Base-by-base conservation (phyloP, 805 yeast species). In the Suhomyces emberorum region DNA sequence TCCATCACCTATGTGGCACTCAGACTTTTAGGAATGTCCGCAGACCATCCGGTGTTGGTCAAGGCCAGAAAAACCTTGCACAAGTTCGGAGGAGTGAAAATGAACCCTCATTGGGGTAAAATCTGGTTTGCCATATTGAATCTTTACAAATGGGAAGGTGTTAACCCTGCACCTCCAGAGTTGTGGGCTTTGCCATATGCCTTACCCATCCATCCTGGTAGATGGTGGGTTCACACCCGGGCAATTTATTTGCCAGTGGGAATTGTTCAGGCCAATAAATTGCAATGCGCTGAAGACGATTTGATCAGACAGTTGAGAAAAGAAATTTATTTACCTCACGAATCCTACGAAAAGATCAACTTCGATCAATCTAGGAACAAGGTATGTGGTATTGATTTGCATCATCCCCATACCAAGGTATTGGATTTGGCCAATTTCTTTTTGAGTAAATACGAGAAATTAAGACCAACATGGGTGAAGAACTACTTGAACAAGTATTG, bases 211-310 rank as follows among this genome's bases (percentile, higher is more conserved):
- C 98, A 93, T 54, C 98, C 99, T 1, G 95, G 89, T 23, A 76
- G 86, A 54, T 93, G 98, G 98, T 93, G 99, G 99, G 96, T 91
- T 15, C 99, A 93, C 54, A 89, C 97, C 0, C 70, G 99, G 38
- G 95, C 93, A 1, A 86, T 93, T 15, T 93, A 89, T 51, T 59
- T 85, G 22, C 89, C 98, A 0, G 65, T 91, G 50, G 91, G 96
- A 12, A 93, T 91, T 56, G 56, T 93, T 7, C 77, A 83, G 10
- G 66, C 85, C 32, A 69, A 73, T 20, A 63, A 64, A 38, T 66
- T 72, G 24, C 64, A 70, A 37, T 81, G 88, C 50, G 75, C 71
- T 4, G 49, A 83, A 35, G 83, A 78, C 43, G 83, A 85, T 0
- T 60, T 93, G 20, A 60, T 93, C 28, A 55, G 57, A 42, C 77